A percentile compares a stretch with the other conserved stretches of the same genome.
Conservation (phyloP, 805 yeast species). For the Maudiozyma bulderi region DNA sequence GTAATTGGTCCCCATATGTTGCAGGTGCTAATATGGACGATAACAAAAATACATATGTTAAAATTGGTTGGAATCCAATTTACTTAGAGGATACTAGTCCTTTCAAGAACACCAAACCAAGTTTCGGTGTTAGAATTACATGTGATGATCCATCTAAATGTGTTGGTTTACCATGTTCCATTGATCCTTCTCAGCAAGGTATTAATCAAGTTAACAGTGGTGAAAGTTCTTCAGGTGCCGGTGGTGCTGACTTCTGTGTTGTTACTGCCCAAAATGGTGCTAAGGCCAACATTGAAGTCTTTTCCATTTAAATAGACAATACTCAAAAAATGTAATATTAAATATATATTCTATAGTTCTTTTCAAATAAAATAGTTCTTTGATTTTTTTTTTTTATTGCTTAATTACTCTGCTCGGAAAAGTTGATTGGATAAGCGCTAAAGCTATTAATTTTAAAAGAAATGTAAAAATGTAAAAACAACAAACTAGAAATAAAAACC, state of each 20-base stretch:
- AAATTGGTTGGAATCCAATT: conserved; percentile 87
- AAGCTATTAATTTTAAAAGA: background rate
- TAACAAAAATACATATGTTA: conserved; percentile 62
- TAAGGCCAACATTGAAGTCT: conserved; percentile 65
- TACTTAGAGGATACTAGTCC: conserved; percentile 44
- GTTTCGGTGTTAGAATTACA: conserved; percentile 60
- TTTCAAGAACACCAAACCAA: conserved; percentile 47
- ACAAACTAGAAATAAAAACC: no score
- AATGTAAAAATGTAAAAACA: no score
- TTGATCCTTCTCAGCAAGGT: conserved; percentile 58
- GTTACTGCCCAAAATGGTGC: conserved; percentile 62
- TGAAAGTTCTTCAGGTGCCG: conserved; percentile 39
- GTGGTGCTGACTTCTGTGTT: conserved; percentile 75
- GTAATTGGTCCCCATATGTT: conserved; percentile 92
- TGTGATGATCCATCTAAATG: conserved; percentile 66
- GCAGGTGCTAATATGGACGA: conserved; percentile 82
- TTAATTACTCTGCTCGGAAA: background rate
- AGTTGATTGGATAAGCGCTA: background rate
- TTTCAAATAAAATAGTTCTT: background rate
- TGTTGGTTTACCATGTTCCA: conserved; percentile 70
- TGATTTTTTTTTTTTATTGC: background rate
- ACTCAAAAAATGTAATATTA: background rate
- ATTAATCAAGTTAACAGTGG: conserved; percentile 45
- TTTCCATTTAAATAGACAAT: conserved; percentile 17
- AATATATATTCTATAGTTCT: conserved; percentile 22